phyloP scores from a whole-genome alignment of 169 alveolate species.

The Plasmodium gaboni region DNA sequence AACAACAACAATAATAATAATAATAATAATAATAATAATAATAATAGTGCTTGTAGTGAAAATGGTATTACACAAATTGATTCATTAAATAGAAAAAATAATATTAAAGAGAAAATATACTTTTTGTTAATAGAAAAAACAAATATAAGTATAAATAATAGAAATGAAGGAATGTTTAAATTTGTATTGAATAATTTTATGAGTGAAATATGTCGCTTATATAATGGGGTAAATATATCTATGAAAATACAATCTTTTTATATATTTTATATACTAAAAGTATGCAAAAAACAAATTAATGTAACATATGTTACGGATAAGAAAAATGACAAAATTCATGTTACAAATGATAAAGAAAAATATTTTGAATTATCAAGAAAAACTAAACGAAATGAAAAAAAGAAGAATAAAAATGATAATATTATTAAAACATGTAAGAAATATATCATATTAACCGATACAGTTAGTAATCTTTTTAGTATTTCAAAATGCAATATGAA shows the following conservation, averaged over 20 bases:
- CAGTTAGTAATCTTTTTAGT: slow-evolving; percentile 46
- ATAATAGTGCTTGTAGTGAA: not conserved
- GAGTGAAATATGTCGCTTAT: slow-evolving; percentile 29
- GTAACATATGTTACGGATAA: not conserved
- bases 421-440: slow-evolving; percentile 23
- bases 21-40: not conserved
- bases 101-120: slow-evolving; percentile 11
- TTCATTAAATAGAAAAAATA: not conserved
- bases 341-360: not conserved
- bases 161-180: slow-evolving; percentile 65
- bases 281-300: slow-evolving; percentile 4
- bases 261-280: slow-evolving; percentile 32
- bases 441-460: slow-evolving; percentile 58
- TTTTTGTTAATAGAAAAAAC: slow-evolving; percentile 42
- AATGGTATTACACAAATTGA: not conserved
- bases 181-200: slow-evolving; percentile 25
- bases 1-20: no score
- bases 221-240: slow-evolving; percentile 18
- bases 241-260: slow-evolving; percentile 33
- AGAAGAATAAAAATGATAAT: not conserved
- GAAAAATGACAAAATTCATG: not conserved
- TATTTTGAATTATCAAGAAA: not conserved
- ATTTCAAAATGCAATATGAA: slow-evolving; percentile 37
- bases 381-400: not conserved
- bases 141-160: slow-evolving; percentile 22